Conservation (phyloP, 768 basidiomycete species). For the Tubosaeta sp. region DNA sequence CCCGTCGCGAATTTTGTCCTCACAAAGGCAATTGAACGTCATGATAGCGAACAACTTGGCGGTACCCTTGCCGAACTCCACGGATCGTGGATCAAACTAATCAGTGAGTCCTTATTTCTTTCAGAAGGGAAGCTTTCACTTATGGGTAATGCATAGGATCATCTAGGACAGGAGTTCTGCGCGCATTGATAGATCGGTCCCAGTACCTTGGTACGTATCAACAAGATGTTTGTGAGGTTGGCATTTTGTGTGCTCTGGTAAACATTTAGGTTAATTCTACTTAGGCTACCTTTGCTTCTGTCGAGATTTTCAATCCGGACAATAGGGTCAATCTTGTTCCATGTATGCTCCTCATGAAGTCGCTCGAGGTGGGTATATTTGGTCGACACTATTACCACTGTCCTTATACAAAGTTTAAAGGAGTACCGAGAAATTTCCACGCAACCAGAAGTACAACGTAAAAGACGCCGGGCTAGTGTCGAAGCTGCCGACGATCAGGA, state of each 20-base stretch:
- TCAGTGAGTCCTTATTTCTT: constrained; percentile 50
- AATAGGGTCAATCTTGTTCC: constrained; percentile 55
- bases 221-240: constrained; percentile 53
- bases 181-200: constrained; percentile 69
- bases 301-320: constrained; percentile 50
- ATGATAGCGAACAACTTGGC: constrained; percentile 51
- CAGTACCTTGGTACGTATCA: constrained; percentile 45
- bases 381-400: background rate
- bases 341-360: constrained; percentile 57
- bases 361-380: constrained; percentile 43
- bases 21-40: constrained; percentile 68
- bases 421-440: constrained; percentile 16
- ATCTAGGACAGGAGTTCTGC: constrained; percentile 72
- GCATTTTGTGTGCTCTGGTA: constrained; percentile 11
- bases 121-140: background rate
- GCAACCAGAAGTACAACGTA: constrained; percentile 8
- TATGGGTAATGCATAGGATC: constrained; percentile 40
- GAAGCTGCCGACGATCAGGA: constrained; percentile 37
- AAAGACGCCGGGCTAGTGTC: constrained; percentile 12
- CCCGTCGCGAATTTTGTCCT: constrained; percentile 95
- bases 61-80: constrained; percentile 58
- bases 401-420: constrained; percentile 14
- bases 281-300: constrained; percentile 58
- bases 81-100: constrained; percentile 54
- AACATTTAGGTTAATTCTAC: constrained; percentile 4